Evolutionary conservation across 495 filamentous ascomycete species (phyloP), one percentile per base, ranked within the genome.

Genomic region (Lasiosphaeria miniovina): DNA sequence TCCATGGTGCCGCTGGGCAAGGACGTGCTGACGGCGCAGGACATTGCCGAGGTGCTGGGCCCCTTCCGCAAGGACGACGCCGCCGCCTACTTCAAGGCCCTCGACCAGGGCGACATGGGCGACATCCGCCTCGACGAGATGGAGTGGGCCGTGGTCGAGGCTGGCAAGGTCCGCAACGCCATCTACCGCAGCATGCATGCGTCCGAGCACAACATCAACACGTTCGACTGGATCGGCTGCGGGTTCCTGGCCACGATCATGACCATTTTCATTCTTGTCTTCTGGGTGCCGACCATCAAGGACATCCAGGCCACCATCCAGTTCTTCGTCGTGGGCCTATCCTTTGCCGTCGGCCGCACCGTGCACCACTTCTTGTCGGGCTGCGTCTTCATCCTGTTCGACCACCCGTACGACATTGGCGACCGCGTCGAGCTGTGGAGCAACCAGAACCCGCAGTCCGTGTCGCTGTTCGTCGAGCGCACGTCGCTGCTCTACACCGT

Each of bases 331-430:
- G 79, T 93, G 12, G 90, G 88, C 8, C 71, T 92, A 34, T 88
- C 87, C 59, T 94, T 93, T 71, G 86, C 90, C 54, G 88, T 93
- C 69, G 80, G 87, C 6, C 79, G 79, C 45, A 94, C 87, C 7
- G 82, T 86, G 0, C 88, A 93, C 68, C 89, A 94, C 72, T 80
- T 93, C 38, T 81, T 92, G 2, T 86, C 88, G 8, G 90, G 87
- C 35, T 90, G 87, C 73, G 87, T 94, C 65, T 93, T 94, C 75
- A 74, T 93, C 11, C 93, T 94, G 65, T 87, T 92, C 74, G 92
- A 94, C 73, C 90, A 75, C 34, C 72, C 72, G 4, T 75, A 64
- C 60, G 90, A 94, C 68, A 85, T 91, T 31, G 88, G 90, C 43
- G 90, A 94, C 63, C 86, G 88, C 10, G 83, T 94, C 6, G 87